Percentiles rank a stretch among this genome's conserved stretches.
phyloP scores from a whole-genome alignment of 2,329 filamentous ascomycete species.

The Epichloe glyceriae region DNA sequence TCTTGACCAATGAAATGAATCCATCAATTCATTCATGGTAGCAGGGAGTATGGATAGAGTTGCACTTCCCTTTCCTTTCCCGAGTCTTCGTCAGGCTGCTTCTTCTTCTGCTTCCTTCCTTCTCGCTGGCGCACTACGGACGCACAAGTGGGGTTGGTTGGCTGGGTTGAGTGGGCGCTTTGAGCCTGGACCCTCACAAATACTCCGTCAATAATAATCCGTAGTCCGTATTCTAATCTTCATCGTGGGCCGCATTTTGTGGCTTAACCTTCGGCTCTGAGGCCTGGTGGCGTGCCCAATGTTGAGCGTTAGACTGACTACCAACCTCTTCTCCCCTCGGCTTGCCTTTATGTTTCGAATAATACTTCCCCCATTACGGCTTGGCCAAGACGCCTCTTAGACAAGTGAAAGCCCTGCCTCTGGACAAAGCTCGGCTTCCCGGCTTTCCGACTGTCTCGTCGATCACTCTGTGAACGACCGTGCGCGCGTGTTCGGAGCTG shows the following conservation, averaged over 20 bases:
- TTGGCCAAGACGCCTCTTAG: too few relatives aligned
- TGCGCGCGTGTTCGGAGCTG: background rate
- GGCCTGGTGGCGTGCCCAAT: background rate
- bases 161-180: too few relatives aligned
- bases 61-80: too few relatives aligned
- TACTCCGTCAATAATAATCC: background rate
- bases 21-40: too few relatives aligned
- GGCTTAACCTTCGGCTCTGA: conserved; percentile 8
- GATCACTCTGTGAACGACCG: background rate
- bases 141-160: too few relatives aligned
- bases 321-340: background rate
- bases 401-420: too few relatives aligned
- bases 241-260: background rate
- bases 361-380: too few relatives aligned
- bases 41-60: too few relatives aligned
- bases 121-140: too few relatives aligned
- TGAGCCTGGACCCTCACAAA: background rate
- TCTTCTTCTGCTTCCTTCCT: too few relatives aligned
- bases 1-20: too few relatives aligned
- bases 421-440: background rate
- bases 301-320: background rate
- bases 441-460: background rate
- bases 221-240: background rate
- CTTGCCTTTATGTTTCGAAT: background rate
- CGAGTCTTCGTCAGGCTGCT: background rate